Conservation (phyloP, 345 rosid genomes). For the Pistacia integerrima region DNA sequence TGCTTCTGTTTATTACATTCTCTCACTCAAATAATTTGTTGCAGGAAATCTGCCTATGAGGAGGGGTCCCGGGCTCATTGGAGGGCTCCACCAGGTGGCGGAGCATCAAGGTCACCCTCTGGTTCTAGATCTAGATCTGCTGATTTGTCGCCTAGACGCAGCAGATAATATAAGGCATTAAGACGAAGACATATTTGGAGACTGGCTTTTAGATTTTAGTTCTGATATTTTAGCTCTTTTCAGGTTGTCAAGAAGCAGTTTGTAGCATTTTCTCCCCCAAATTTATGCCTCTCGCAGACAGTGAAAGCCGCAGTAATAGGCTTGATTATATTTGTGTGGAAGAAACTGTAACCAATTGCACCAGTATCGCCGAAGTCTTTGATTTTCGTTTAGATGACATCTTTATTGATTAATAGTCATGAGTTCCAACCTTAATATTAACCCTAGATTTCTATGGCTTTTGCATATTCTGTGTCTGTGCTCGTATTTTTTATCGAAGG, state of each 20-base stretch:
- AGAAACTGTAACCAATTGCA: background rate
- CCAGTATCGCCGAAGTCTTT: too few relatives aligned
- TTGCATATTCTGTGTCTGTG: background rate
- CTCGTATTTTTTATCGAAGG: background rate
- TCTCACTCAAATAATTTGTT: slow-evolving; percentile 5
- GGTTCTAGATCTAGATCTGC: slow-evolving; percentile 84
- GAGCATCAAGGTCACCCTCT: slow-evolving; percentile 61
- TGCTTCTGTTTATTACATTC: background rate
- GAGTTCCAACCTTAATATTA: too few relatives aligned
- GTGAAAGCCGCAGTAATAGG: background rate
- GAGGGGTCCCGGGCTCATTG: slow-evolving; percentile 48
- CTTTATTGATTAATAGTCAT: too few relatives aligned
- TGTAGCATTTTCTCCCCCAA: background rate
- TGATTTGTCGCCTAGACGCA: slow-evolving; percentile 50
- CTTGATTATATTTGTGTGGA: background rate
- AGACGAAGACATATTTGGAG: background rate
- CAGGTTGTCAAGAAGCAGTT: background rate
- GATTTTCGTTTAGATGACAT: too few relatives aligned
- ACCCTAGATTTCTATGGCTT: too few relatives aligned
- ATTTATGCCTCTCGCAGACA: background rate
- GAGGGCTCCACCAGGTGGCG: slow-evolving; percentile 43
- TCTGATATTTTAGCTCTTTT: background rate
- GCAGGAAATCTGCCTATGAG: slow-evolving; percentile 45
- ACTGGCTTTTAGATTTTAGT: background rate
- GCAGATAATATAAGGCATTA: slow-evolving; percentile 21